Evolutionary conservation across 202 grass and related monocot genomes (phyloP), one percentile per base, ranked within the genome.

Genomic region (Schoenoplectus triqueter): DNA sequence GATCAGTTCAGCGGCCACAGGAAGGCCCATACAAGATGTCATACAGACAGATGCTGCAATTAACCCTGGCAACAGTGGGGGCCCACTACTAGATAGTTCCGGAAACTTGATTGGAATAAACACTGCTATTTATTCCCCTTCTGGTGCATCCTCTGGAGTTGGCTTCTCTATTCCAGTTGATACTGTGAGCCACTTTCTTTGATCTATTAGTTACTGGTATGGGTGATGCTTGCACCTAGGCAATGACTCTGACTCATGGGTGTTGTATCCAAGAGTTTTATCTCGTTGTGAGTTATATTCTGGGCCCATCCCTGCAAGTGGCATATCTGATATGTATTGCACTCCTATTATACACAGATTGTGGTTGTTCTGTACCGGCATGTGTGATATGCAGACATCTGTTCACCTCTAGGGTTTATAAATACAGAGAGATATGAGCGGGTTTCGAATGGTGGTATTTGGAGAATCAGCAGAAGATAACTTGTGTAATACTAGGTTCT

Each of bases 31-130:
- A 92, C 96, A 99, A 84, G 96, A 99, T 86, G 96, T 99, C 40
- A 99, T 99, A 88, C 96, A 99, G 86, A 99, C 96, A 68, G 96
- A 99, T 86, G 96, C 93, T 69, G 96, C 96, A 40, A 96, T 99
- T 86, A 99, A 99, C 64, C 96, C 96, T 88, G 96, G 96, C 75
- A 99, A 99, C 71, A 99, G 96, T 5, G 96, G 96, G 8, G 96
- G 96, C 7, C 96, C 96, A 21, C 91, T 99, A 56, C 88, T 99
- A 79, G 96, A 99, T 87, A 99, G 96, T 80, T 88, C 96, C n/a
- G 96, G 96, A 89, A 99, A 86, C 62, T 88, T 99, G 84, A 99
- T 99, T 84, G 96, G 96, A 67, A 92, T 99, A 87, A 99, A 99
- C 68, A 99, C 96, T 65, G 96, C 96, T 59, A 99, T 99, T 85